Evolutionary conservation across 805 yeast species (phyloP).

Genomic region (Lipomyces orientalis): DNA sequence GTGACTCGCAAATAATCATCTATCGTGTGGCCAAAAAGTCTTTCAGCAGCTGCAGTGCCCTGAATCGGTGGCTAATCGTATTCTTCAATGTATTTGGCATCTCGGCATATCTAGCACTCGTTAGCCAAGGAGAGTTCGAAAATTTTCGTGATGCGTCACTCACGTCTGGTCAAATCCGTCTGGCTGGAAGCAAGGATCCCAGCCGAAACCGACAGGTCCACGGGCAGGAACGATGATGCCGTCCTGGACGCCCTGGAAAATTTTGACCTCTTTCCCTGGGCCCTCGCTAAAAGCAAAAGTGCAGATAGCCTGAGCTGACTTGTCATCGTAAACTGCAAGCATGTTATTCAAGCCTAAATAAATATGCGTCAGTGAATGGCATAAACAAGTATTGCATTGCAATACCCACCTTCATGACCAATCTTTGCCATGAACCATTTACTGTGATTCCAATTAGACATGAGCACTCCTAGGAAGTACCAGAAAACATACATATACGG

Average conservation of each 20-base stretch:
- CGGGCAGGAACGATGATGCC: slow-evolving; percentile 80
- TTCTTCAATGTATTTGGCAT: slow-evolving; percentile 80
- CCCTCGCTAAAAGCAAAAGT: slow-evolving; percentile 91
- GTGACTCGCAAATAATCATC: background rate
- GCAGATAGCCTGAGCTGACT: slow-evolving; percentile 84
- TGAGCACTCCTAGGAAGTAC: background rate
- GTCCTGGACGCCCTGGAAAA: slow-evolving; percentile 71
- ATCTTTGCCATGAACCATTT: slow-evolving; percentile 86
- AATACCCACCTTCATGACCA: slow-evolving; percentile 58
- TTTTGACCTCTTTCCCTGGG: slow-evolving; percentile 69
- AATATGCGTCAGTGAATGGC: background rate
- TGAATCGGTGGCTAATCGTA: slow-evolving; percentile 82
- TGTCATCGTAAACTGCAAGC: slow-evolving; percentile 81
- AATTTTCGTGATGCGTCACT: slow-evolving; percentile 6
- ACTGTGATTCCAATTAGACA: slow-evolving; percentile 30
- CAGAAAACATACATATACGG: slow-evolving; percentile 63
- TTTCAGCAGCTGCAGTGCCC: slow-evolving; percentile 76
- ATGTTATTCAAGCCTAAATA: slow-evolving; percentile 68
- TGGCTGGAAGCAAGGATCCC: slow-evolving; percentile 93
- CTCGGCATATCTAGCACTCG: slow-evolving; percentile 71
- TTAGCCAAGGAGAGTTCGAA: background rate
- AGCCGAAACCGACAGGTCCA: slow-evolving; percentile 87
- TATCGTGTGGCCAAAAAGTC: slow-evolving; percentile 48
- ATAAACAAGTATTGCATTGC: no score
- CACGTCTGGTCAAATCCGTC: slow-evolving; percentile 67